Evolutionary conservation across 257 asterid genomes (phyloP), one percentile per base, ranked within the genome.

Genomic region (Paraleonurus japonicus): DNA sequence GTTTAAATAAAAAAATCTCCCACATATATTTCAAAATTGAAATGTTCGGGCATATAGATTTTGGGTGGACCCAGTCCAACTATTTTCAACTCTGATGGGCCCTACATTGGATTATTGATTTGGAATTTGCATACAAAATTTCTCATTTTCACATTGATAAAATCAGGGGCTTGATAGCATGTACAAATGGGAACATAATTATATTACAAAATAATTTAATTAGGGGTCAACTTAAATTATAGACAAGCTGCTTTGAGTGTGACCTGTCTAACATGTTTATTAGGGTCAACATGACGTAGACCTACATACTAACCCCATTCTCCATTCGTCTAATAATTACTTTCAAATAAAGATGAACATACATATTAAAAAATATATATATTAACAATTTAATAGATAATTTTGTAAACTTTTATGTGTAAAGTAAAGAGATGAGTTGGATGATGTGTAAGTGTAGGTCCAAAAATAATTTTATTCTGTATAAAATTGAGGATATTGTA

Each of bases 101-200:
- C 61, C 37, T 22, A 58, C 63, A 5, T 13, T 58, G 63, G 63
- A 58, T 32, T 55, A 22, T 55, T 55, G 60, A 53, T 53, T 20
- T 53, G 27, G 60, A 2, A 12, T 17, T 7, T 5, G 58, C 4
- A 19, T 30, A 8, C 2, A 19, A 59, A 59, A 59, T 59, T 59
- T 15, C 65, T 59, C 23, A 59, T 15, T n/a, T 58, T 59, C 65
- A 59, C 65, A 59, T 27, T 59, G 62, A 58, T 58, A 5, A 11
- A 13, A 58, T 6, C 17, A 26, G 0, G 16, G 32, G 64, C 32
- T 58, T 23, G 63, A 37, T 13, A 5, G 17, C 12, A 27, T 59
- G 13, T 59, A 24, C 65, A 59, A 15, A 15, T n/a, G 65, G 65
- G 65, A 2, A 45, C 15, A 45, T 45, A 45, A 45, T 15, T 15